A percentile compares a stretch with the other conserved stretches of the same genome.
Conservation (phyloP, 257 asterid species). For the Handroanthus guayacan region DNA sequence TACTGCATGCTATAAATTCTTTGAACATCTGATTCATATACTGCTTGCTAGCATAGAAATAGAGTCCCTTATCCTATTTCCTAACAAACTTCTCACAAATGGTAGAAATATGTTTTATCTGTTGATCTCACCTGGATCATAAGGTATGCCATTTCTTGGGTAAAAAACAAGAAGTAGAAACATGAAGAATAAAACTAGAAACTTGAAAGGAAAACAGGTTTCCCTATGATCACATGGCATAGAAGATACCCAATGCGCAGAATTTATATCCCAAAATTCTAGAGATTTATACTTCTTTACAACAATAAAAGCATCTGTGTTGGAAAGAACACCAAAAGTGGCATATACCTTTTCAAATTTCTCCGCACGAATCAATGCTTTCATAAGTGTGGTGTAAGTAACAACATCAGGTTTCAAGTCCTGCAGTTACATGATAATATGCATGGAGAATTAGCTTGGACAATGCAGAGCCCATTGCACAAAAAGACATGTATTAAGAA, state of each 20-base stretch:
- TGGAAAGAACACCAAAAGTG: slow-evolving; percentile 17
- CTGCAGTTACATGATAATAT: slow-evolving; percentile 54
- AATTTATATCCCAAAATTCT: neutral
- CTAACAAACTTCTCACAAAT: neutral
- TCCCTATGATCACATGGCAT: neutral
- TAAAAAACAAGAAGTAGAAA: neutral
- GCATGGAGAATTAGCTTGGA: slow-evolving; percentile 21
- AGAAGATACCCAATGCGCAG: neutral
- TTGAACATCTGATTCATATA: neutral
- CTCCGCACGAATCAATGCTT: slow-evolving; percentile 89
- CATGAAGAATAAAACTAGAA: neutral
- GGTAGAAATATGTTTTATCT: neutral
- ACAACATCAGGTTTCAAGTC: slow-evolving; percentile 88
- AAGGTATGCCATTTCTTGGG: neutral
- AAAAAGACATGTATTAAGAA: slow-evolving; percentile 2
- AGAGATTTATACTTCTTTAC: slow-evolving; percentile 9
- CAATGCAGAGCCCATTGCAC: slow-evolving; percentile 9
- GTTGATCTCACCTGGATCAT: neutral
- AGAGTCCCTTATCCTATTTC: neutral
- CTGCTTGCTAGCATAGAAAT: neutral
- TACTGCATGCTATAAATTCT: neutral
- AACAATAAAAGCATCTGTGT: slow-evolving; percentile 4
- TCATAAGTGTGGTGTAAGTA: slow-evolving; percentile 96
- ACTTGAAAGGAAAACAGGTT: neutral
- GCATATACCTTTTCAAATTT: slow-evolving; percentile 73